A percentile compares a stretch with the other conserved stretches of the same genome.
These are phyloP conservation scores for Dendrocalamus latiflorus DNA, from an alignment of 202 grass and related monocot genomes.

Conservation along the genomic window DNA sequence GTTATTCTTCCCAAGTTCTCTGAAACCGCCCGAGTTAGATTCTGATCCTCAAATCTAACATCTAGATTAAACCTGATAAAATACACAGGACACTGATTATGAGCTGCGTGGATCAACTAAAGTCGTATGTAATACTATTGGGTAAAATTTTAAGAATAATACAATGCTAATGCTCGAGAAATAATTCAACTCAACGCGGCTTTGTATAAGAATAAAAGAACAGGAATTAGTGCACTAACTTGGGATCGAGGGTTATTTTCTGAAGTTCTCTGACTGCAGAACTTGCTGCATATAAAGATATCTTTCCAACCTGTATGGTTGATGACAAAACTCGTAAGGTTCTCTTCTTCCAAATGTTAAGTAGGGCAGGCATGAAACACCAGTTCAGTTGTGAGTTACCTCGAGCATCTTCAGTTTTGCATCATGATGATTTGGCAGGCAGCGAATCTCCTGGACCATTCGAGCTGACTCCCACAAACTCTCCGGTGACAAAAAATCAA, in stretches of 20 bases:
- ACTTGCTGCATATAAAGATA: constrained; percentile 91
- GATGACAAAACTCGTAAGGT: constrained; percentile 8
- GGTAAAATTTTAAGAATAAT: constrained; percentile 22
- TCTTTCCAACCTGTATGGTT: constrained; percentile 68
- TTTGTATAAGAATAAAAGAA: neutral
- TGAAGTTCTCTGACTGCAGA: constrained; percentile 92
- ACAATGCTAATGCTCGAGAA: neutral
- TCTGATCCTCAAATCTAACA: constrained; percentile 60
- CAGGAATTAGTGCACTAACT: constrained; percentile 35
- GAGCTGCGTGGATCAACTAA: neutral
- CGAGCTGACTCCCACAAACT: constrained; percentile 64
- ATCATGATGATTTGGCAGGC: constrained; percentile 78
- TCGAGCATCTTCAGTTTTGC: constrained; percentile 95
- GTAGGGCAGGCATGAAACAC: neutral
- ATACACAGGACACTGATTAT: constrained; percentile 1
- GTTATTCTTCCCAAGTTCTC: constrained; percentile 74
- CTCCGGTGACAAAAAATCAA: constrained; percentile 90
- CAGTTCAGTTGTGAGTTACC: constrained; percentile 34
- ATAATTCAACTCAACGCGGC: neutral
- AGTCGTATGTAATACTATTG: neutral
- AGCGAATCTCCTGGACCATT: constrained; percentile 82
- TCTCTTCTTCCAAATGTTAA: neutral
- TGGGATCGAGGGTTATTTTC: constrained; percentile 86
- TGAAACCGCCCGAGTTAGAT: constrained; percentile 70
- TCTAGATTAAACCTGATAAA: constrained; percentile 69